Percentiles rank a stretch among this genome's conserved stretches.
Conservation (phyloP, 352 stramenopile species). For the Globisporangium rhizosaccharum region DNA sequence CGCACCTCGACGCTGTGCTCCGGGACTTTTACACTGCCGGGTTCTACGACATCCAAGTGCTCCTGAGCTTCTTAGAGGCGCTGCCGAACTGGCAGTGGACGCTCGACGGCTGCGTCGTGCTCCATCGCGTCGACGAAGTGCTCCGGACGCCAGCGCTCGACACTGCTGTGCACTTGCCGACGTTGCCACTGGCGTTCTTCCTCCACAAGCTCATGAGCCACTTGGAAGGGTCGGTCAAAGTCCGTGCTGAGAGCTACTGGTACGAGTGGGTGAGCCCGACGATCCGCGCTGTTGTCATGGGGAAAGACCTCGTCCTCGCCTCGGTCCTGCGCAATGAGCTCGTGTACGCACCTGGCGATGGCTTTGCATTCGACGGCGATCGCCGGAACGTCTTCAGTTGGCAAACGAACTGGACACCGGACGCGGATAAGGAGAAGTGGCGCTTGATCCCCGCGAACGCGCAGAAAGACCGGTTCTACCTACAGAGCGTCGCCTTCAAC, state of each 20-base stretch:
- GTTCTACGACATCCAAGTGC: slow-evolving; percentile 51
- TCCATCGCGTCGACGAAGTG: slow-evolving; percentile 48
- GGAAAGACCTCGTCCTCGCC: slow-evolving; percentile 33
- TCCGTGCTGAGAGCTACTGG: slow-evolving; percentile 57
- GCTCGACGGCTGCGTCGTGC: slow-evolving; percentile 57
- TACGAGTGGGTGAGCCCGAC: slow-evolving; percentile 59
- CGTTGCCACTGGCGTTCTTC: slow-evolving; percentile 63
- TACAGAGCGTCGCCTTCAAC: slow-evolving; percentile 52
- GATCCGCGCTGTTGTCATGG: slow-evolving; percentile 41
- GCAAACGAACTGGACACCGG: slow-evolving; percentile 20
- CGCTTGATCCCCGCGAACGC: slow-evolving; percentile 50
- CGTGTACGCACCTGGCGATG: slow-evolving; percentile 36
- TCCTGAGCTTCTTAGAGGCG: slow-evolving; percentile 65
- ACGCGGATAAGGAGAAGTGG: slow-evolving; percentile 46
- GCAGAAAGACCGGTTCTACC: slow-evolving; percentile 51
- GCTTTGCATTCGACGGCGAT: slow-evolving; percentile 44
- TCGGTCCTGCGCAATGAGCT: slow-evolving; percentile 32
- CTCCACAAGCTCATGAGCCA: slow-evolving; percentile 58
- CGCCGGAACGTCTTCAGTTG: slow-evolving; percentile 45
- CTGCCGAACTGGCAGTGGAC: slow-evolving; percentile 70
- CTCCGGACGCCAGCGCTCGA: slow-evolving; percentile 28
- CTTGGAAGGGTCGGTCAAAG: slow-evolving; percentile 46
- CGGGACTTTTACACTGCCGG: slow-evolving; percentile 62
- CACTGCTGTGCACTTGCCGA: slow-evolving; percentile 36
- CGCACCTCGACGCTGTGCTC: slow-evolving; percentile 48